These are phyloP conservation scores for Dicorynia guianensis DNA, from an alignment of 306 rosid genomes.

Conservation along the genomic window DNA sequence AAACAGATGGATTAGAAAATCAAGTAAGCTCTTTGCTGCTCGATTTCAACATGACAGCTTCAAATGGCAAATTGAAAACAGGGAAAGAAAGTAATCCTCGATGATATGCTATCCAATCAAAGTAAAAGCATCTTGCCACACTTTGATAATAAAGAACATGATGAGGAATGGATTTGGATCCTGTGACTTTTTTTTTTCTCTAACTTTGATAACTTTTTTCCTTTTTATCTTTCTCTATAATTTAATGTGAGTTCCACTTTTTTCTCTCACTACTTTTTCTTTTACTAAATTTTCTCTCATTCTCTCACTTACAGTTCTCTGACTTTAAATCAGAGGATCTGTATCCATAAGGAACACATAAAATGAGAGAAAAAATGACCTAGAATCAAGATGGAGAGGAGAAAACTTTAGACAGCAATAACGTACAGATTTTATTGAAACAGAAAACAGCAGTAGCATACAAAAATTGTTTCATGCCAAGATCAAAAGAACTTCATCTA, in stretches of 20 bases:
- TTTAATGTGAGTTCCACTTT: no score
- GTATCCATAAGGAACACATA: no score
- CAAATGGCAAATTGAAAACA: neutral
- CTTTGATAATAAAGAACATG: neutral
- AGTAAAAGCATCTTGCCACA: conserved; percentile 7
- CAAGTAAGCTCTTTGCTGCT: conserved; percentile 12
- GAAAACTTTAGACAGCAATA: neutral
- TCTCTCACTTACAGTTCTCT: no score
- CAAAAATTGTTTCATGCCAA: neutral
- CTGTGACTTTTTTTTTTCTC: no score
- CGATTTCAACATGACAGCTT: conserved; percentile 23
- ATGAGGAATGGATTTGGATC: no score
- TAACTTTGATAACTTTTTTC: no score
- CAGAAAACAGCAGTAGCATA: neutral
- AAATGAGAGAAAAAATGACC: neutral
- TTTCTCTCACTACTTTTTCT: no score
- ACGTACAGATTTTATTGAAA: neutral
- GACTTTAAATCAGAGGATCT: no score
- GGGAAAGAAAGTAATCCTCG: neutral
- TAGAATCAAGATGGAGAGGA: neutral
- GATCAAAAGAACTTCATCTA: conserved; percentile 1
- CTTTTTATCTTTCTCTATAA: no score
- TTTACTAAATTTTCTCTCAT: no score
- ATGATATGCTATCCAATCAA: neutral
- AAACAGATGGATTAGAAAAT: conserved; percentile 32